These are phyloP conservation scores for Camelina sativa DNA, from an alignment of 345 rosid genomes.

Conservation along the genomic window DNA sequence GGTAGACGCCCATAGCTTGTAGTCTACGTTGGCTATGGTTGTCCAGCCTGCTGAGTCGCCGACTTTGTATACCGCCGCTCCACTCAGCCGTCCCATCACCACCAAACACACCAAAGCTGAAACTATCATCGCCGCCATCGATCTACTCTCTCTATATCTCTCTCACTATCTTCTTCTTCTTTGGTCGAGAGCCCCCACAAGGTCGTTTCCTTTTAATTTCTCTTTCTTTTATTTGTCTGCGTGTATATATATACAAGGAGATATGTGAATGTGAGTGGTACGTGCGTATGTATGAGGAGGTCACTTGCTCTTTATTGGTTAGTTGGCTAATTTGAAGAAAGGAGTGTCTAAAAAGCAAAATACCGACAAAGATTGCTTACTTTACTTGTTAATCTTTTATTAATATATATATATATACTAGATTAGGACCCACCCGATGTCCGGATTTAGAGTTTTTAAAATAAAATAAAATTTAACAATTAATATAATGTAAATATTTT, in stretches of 20 bases:
- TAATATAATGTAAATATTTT: too few relatives aligned
- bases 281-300: conserved; percentile 31
- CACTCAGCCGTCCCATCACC: conserved; percentile 40
- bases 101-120: conserved; percentile 23
- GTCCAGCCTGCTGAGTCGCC: conserved; percentile 97
- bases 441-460: too few relatives aligned
- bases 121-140: conserved; percentile 30
- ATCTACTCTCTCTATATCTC: not conserved
- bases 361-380: conserved; percentile 38
- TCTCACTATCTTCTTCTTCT: conserved; percentile 5
- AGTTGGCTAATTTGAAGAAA: conserved; percentile 41
- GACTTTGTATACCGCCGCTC: conserved; percentile 72
- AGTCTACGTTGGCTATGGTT: conserved; percentile 78
- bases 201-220: conserved; percentile 16
- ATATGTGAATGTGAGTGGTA: conserved; percentile 24
- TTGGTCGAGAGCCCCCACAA: conserved; percentile 9
- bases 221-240: not conserved
- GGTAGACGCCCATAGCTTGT: conserved; percentile 81
- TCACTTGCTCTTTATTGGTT: conserved; percentile 25
- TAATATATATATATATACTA: not conserved
- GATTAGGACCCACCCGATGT: too few relatives aligned
- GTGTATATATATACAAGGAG: conserved; percentile 14
- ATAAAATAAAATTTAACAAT: too few relatives aligned
- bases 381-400: conserved; percentile 14
- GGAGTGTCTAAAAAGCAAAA: conserved; percentile 41